Base-by-base conservation (phyloP, 805 yeast genomes). In the Nakazawaea ishiwadae region DNA sequence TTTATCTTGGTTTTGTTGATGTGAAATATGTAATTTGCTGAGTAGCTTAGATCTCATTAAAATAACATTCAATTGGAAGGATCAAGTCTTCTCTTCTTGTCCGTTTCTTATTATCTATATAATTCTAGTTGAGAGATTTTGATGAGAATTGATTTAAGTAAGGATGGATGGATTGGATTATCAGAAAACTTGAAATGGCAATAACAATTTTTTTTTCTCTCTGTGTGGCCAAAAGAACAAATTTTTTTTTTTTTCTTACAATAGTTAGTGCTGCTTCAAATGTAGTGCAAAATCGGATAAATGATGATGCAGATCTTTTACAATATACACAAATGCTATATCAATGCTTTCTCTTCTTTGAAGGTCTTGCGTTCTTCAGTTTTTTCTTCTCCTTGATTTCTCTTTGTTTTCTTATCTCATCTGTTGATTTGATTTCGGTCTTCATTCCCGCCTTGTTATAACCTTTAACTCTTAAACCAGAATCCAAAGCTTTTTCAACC, bases 351-450 rank as follows among this genome's bases (percentile, higher is more conserved):
- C 68, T 57, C 52, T 60, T 73, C 52, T 67, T 72, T 17, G 65
- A 50, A 11, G 93, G 95, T 58, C 97, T 76, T 3, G 84, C 96
- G 51, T 88, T 90, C 78, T 93, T 93, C 4, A 79, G 90, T 54
- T 73, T 75, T 48, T 83, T 73, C 63, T 86, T 73, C 47, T 89
- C 95, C 63, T 80, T 74, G 28, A 58, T 54, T 34, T 70, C 71
- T 66, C 99, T 79, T 19, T 72, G 68, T 68, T 85, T 89, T 59
- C 95, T 77, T 42, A 93, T 89, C 42, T 85, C 81, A 45, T 79
- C 88, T 10, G 84, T 73, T 7, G 82, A 64, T 51, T 70, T 77
- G 42, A 93, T 56, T 56, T 88, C 96, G 48, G 59, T 69, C 39
- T 57, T 58, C 42, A 62, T 69, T 21, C 72, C 75, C 4, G 71